phyloP scores from a whole-genome alignment of 257 asterid genomes.

The Thymus mandschuricus region DNA sequence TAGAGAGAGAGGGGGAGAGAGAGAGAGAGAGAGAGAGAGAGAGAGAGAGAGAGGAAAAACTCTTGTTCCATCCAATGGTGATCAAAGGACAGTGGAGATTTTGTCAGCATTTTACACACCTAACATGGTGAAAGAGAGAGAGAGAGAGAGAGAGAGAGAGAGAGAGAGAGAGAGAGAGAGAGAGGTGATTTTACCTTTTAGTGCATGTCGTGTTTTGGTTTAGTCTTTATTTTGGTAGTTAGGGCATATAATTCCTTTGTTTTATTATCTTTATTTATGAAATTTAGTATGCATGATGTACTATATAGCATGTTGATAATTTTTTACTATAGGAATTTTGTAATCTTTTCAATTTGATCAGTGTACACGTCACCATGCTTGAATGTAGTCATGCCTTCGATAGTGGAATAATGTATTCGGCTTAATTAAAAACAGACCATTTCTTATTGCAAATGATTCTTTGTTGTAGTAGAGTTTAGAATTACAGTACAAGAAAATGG shows the following conservation, averaged over 20 bases:
- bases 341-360: neutral
- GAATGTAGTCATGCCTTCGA: neutral
- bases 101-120: neutral
- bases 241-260: neutral
- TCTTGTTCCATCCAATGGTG: neutral
- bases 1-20: too few relatives aligned
- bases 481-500: too few relatives aligned
- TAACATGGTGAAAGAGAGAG: neutral
- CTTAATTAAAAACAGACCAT: neutral
- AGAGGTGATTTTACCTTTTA: neutral
- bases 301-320: neutral
- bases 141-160: neutral
- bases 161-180: neutral
- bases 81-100: neutral
- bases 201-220: neutral
- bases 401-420: neutral
- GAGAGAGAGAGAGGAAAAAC: neutral
- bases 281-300: neutral
- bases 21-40: too few relatives aligned
- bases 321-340: neutral
- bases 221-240: neutral
- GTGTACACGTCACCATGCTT: neutral
- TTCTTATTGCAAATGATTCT: too few relatives aligned
- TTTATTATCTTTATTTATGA: neutral
- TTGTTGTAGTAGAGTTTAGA: too few relatives aligned